Conservation (phyloP, 1,139 yeast species). For the Pneumocystis jirovecii region DNA sequence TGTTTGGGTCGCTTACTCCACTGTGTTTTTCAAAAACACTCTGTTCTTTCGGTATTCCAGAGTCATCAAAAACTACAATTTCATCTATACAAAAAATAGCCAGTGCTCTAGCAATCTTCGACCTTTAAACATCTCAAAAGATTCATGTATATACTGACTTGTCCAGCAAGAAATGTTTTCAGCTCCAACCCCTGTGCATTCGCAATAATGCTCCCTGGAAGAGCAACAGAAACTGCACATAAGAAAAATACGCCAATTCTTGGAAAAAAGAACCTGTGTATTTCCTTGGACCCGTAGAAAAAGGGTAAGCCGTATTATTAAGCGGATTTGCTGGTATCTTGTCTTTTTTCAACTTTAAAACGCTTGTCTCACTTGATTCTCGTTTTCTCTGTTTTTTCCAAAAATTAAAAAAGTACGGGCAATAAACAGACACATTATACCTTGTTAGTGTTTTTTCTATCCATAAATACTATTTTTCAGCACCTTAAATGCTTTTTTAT, state of each 20-base stretch:
- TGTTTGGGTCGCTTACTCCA: conserved; percentile 3
- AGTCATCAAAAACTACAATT: conserved; percentile 10
- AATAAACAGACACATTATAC: too few species aligned
- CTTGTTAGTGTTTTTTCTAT: too few species aligned
- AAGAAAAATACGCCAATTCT: neutral
- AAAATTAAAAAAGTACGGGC: too few species aligned
- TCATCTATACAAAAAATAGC: conserved; percentile 10
- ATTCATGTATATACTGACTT: neutral
- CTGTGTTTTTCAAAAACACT: conserved; percentile 4
- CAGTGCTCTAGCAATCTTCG: conserved; percentile 8
- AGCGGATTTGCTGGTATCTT: too few species aligned
- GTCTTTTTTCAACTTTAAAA: too few species aligned
- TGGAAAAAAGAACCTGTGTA: neutral
- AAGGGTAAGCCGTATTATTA: neutral
- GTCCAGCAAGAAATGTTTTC: conserved; percentile 10
- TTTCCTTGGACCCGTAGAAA: neutral
- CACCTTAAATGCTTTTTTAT: too few species aligned
- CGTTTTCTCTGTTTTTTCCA: too few species aligned
- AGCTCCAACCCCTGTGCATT: conserved; percentile 8
- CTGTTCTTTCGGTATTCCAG: neutral
- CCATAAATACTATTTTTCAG: too few species aligned
- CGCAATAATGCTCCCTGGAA: conserved; percentile 10
- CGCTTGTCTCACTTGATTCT: too few species aligned
- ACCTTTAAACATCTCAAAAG: neutral
- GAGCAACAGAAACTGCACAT: conserved; percentile 9